phyloP scores from a whole-genome alignment of 768 basidiomycete species.

The Pluteus cervinus region DNA sequence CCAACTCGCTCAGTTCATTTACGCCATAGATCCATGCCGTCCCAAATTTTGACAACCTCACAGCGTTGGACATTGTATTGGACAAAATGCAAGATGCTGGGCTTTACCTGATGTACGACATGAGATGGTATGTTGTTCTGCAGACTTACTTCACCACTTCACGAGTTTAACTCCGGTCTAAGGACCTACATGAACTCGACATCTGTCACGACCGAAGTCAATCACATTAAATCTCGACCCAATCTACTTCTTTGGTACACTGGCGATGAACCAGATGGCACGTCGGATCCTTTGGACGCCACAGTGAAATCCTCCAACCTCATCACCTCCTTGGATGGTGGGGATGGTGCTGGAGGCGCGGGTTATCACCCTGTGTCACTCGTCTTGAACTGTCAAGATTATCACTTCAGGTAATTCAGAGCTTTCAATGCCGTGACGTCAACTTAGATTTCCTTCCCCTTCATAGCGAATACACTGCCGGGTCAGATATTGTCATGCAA shows the following conservation, averaged over 20 bases:
- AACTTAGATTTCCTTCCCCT: background rate
- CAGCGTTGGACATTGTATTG: conserved; percentile 49
- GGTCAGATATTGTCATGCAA: conserved; percentile 67
- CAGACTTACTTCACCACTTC: background rate
- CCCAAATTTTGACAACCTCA: conserved; percentile 57
- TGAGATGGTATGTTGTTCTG: conserved; percentile 46
- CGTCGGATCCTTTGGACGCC: conserved; percentile 59
- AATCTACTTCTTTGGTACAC: conserved; percentile 75
- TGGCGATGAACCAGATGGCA: conserved; percentile 70
- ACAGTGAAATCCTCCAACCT: conserved; percentile 46
- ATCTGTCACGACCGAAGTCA: conserved; percentile 62
- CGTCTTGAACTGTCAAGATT: conserved; percentile 63
- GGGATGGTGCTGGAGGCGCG: conserved; percentile 38
- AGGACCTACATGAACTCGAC: conserved; percentile 62
- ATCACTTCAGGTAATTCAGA: conserved; percentile 42
- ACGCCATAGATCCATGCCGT: conserved; percentile 58
- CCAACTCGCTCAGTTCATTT: conserved; percentile 7
- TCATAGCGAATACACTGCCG: conserved; percentile 39
- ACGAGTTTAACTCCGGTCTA: conserved; percentile 8
- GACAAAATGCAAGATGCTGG: conserved; percentile 68
- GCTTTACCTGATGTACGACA: conserved; percentile 78
- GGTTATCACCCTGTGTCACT: conserved; percentile 65
- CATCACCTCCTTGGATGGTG: conserved; percentile 53
- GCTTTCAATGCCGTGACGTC: background rate
- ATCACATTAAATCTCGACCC: conserved; percentile 55